A percentile compares a stretch with the other conserved stretches of the same genome.
Conservation (phyloP, 2,329 filamentous ascomycete genomes). For the Epicoccum nigrum region DNA sequence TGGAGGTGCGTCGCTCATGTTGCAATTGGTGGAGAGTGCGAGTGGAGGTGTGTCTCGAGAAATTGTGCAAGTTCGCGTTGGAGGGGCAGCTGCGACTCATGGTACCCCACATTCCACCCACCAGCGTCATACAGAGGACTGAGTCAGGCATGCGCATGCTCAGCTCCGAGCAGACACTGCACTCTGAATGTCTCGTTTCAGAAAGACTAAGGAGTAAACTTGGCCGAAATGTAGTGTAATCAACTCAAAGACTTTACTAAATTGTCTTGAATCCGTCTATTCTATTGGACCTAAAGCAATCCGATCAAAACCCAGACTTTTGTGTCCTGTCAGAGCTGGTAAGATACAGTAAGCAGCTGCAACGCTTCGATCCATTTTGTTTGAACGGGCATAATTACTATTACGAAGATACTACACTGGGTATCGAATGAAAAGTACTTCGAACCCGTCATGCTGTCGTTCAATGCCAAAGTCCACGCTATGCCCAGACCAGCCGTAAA, state of each 20-base stretch:
- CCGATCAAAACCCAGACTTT: too few relatives aligned
- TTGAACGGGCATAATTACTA: not conserved
- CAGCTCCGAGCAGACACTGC: too few relatives aligned
- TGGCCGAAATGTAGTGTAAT: too few relatives aligned
- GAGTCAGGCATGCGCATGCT: constrained; percentile 13
- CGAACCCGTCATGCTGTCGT: constrained; percentile 10
- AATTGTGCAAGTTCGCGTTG: constrained; percentile 8
- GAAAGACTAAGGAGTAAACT: too few relatives aligned
- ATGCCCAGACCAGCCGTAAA: constrained; percentile 11
- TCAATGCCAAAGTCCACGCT: constrained; percentile 13
- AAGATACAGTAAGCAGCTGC: too few relatives aligned
- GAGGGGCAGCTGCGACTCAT: constrained; percentile 24
- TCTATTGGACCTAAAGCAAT: too few relatives aligned
- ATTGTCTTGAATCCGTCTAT: too few relatives aligned
- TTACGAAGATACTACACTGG: constrained; percentile 17
- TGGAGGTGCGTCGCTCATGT: constrained; percentile 43
- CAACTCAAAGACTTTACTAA: too few relatives aligned
- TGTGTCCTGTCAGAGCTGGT: too few relatives aligned
- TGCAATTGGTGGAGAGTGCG: constrained; percentile 13
- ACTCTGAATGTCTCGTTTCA: too few relatives aligned
- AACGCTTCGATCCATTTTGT: not conserved
- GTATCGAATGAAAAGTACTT: constrained; percentile 11
- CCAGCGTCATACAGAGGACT: constrained; percentile 24
- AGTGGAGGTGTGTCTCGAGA: constrained; percentile 8
- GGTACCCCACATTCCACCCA: constrained; percentile 18